Conservation (phyloP, 1,284 basidiomycete species). For the Lignosus rhinocerotis region DNA sequence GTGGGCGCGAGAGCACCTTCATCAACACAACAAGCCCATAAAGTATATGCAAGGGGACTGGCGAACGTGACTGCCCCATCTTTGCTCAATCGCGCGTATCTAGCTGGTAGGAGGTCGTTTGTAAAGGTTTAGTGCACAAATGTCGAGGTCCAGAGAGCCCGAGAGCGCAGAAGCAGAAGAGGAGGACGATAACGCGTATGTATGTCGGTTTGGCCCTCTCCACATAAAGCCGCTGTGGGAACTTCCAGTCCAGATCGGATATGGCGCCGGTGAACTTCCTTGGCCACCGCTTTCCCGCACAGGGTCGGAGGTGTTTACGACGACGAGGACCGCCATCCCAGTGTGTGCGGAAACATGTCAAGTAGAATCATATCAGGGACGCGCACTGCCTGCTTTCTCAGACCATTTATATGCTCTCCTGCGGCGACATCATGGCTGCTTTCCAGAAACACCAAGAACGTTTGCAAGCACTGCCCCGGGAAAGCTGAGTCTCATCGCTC, state of each 20-base stretch:
- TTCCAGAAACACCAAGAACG: conserved; percentile 19
- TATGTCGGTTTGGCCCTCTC: background rate
- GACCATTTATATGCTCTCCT: conserved; percentile 12
- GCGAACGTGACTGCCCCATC: conserved; percentile 80
- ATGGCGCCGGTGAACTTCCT: too few relatives aligned
- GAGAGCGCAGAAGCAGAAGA: background rate
- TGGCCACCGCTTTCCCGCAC: conserved; percentile 1
- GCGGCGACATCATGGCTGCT: conserved; percentile 8
- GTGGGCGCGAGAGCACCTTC: conserved; percentile 11
- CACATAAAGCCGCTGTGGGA: conserved; percentile 26
- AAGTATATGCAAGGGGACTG: conserved; percentile 21
- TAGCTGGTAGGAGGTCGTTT: background rate
- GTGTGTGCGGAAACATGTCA: conserved; percentile 13
- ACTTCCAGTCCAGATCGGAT: background rate
- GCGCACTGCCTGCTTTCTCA: conserved; percentile 15
- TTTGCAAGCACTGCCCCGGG: conserved; percentile 19
- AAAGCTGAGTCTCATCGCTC: background rate
- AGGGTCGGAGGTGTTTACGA: conserved; percentile 7
- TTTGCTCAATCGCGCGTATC: conserved; percentile 18
- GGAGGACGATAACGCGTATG: conserved; percentile 17
- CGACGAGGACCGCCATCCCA: conserved; percentile 22
- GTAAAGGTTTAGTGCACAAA: background rate
- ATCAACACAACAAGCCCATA: conserved; percentile 2
- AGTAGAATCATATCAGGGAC: conserved; percentile 7
- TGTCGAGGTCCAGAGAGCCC: background rate